Conservation (phyloP, 768 basidiomycete genomes). For the Thelephora ganbajun region DNA sequence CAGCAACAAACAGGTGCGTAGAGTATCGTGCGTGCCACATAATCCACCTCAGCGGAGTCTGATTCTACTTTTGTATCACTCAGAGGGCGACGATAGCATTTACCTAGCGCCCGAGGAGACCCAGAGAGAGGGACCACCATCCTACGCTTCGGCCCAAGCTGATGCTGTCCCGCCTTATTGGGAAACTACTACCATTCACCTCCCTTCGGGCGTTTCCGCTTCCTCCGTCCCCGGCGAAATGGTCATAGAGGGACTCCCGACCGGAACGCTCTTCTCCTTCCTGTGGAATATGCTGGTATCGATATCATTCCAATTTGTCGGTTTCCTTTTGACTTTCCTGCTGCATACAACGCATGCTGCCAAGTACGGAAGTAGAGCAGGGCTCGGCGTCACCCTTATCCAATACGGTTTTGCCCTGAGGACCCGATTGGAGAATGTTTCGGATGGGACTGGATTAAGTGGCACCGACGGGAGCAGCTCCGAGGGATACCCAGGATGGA, state of each 20-base stretch:
- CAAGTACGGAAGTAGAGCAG: conserved; percentile 84
- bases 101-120: conserved; percentile 72
- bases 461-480: not conserved
- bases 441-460: conserved; percentile 12
- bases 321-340: conserved; percentile 85
- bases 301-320: conserved; percentile 95
- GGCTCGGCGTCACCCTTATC: conserved; percentile 90
- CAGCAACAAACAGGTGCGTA: conserved; percentile 45
- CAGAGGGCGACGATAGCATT: conserved; percentile 45
- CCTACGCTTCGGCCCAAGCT: conserved; percentile 82
- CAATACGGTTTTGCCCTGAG: conserved; percentile 87
- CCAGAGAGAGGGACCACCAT: conserved; percentile 76
- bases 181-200: conserved; percentile 85
- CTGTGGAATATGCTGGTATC: conserved; percentile 90
- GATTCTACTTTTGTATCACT: not conserved
- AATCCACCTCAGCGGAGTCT: conserved; percentile 1
- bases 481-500: conserved; percentile 14
- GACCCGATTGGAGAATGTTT: conserved; percentile 30
- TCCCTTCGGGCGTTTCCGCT: conserved; percentile 39
- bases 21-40: conserved; percentile 1
- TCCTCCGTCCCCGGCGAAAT: conserved; percentile 59
- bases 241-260: conserved; percentile 80
- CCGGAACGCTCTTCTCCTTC: conserved; percentile 73
- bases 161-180: conserved; percentile 98
- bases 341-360: conserved; percentile 89